Percentiles rank a stretch among this genome's conserved stretches.
Conservation (phyloP, 2,329 filamentous ascomycete species). For the Colletotrichum sp. region DNA sequence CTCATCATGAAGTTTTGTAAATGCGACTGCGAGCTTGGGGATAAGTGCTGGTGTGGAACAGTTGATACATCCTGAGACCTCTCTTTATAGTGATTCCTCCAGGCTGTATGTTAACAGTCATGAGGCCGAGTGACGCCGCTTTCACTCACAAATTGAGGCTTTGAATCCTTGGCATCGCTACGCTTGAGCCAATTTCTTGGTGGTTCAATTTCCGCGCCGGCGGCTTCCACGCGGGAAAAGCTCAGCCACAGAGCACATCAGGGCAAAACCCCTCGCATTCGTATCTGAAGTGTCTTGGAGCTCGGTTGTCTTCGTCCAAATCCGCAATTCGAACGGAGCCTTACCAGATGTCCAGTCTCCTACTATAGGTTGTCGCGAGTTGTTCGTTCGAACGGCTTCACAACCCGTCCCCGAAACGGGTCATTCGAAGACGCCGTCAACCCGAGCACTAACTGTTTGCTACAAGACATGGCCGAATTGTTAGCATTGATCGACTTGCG, state of each 20-base stretch:
- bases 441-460: not conserved
- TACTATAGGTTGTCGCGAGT: accelerated
- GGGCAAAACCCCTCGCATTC: not conserved
- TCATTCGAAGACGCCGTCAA: accelerated
- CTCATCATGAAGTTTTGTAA: not conserved
- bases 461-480: accelerated
- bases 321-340: accelerated
- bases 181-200: not conserved
- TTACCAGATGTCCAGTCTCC: not conserved
- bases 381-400: accelerated
- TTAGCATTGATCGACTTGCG: accelerated
- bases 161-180: not conserved
- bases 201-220: not conserved
- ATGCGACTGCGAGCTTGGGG: not conserved
- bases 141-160: not conserved
- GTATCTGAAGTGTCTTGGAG: accelerated
- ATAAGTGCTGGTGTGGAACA: accelerated
- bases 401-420: not conserved
- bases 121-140: not conserved
- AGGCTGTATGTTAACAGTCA: too few relatives aligned
- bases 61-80: accelerated
- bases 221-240: not conserved
- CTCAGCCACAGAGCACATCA: not conserved
- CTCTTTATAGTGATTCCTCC: not conserved
- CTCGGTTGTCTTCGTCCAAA: not conserved